Base-by-base conservation (phyloP, 164 flowering plant genomes). In the Sedum album region DNA sequence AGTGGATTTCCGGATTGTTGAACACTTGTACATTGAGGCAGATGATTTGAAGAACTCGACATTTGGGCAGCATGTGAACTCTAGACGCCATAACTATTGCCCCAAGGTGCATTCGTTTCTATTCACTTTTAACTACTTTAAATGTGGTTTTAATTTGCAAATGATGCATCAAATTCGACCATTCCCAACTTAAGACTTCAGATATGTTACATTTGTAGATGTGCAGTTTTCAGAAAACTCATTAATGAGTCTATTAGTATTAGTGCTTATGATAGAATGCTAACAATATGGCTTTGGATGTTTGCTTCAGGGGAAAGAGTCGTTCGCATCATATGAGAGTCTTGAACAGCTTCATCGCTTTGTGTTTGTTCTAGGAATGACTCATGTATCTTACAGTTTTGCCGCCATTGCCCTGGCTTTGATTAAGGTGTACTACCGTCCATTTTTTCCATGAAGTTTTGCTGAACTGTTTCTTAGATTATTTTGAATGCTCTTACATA, bases 261-360 rank as follows among this genome's bases (percentile, higher is more conserved):
- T 28, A 0, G 35, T 15, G 38, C 38, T 28, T 62, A 8, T 31
- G 31, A 26, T 25, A 28, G 6, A 1, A 62, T 49, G 55, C 25
- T 7, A 49, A 9, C 55, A 4, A n/a, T 20, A 49, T 49, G n/a
- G 5, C 23, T 23, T 28, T 53, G 55, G 55, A 49, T 49, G 11
- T 49, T n/a, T 9, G 6, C 41, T 63, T 62, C 87, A 93, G 98
- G 95, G 89, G 17, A 83, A 66, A 31, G 82, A 88, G 79, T 84
- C 96, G n/a, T 87, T 90, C 71, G 93, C 80, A 68, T 88, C 96
- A 15, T 68, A 81, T 51, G 96, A 90, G 79, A 85, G 93, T 75
- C 87, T 93, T 38, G 93, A 90, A 78, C 98, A 93, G 80, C 92
- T 93, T 68, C 98, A 90, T 71, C 88, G 93, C 9, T 79, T 93